These are phyloP conservation scores for Globisporangium rhizosaccharum DNA, from an alignment of 352 stramenopile genomes.

Conservation along the genomic window DNA sequence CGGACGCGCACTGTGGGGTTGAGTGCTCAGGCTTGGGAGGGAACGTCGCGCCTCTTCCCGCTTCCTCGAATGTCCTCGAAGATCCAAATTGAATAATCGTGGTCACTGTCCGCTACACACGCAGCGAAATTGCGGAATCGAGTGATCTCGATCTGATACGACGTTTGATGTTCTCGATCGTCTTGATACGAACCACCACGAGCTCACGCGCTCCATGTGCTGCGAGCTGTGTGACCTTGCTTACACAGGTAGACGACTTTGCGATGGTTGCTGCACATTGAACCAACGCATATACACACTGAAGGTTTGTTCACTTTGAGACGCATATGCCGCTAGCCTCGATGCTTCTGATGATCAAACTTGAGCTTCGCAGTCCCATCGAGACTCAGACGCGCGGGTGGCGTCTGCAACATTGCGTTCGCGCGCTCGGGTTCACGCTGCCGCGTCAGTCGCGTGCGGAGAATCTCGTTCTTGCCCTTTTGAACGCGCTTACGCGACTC, in stretches of 20 bases:
- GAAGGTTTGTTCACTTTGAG: neutral
- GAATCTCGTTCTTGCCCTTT: slow-evolving; percentile 30
- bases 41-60: neutral
- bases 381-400: slow-evolving; percentile 13
- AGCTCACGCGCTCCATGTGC: no score
- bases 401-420: slow-evolving; percentile 22
- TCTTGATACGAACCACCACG: no score
- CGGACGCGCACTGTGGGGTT: slow-evolving; percentile 6
- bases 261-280: neutral
- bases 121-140: no score
- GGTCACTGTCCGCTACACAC: neutral
- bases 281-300: neutral
- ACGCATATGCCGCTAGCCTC: neutral
- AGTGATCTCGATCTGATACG: no score
- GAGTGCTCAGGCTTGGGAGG: neutral
- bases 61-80: slow-evolving; percentile 5
- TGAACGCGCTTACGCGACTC: slow-evolving; percentile 18
- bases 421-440: slow-evolving; percentile 19
- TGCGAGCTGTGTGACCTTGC: no score
- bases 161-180: no score
- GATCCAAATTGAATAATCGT: neutral
- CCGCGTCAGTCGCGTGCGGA: slow-evolving; percentile 27
- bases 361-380: slow-evolving; percentile 19
- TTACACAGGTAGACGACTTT: no score
- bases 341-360: slow-evolving; percentile 14